Conservation (phyloP, 2,329 filamentous ascomycete genomes). For the Tolypocladium ovalisporum region DNA sequence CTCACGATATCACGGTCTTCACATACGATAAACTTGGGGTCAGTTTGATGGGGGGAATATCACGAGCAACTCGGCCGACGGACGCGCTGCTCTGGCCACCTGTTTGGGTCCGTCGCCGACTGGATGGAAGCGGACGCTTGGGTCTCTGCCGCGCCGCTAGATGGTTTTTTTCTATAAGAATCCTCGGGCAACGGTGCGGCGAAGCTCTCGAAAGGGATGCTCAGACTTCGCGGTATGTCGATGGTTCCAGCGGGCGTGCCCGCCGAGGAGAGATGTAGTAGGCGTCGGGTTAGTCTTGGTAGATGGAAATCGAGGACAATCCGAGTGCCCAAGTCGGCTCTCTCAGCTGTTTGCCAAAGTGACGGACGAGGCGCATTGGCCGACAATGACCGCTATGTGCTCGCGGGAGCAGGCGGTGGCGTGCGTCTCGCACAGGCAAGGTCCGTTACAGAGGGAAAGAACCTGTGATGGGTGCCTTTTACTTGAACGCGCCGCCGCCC, state of each 20-base stretch:
- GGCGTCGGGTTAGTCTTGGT: slow-evolving; percentile 8
- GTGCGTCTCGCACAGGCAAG: not conserved
- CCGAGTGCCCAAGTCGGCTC: not conserved
- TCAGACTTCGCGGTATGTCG: not conserved
- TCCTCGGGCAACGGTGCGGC: not conserved
- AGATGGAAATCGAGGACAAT: not conserved
- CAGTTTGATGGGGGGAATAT: slow-evolving; percentile 3
- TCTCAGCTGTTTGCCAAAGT: not conserved
- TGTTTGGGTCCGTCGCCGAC: not conserved
- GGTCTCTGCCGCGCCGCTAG: not conserved
- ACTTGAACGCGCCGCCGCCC: not conserved
- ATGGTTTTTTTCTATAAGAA: not conserved
- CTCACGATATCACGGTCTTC: slow-evolving; percentile 11
- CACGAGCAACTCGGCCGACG: not conserved
- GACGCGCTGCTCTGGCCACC: not conserved
- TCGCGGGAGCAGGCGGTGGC: not conserved
- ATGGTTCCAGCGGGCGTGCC: not conserved
- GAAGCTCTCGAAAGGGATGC: not conserved
- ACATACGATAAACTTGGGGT: slow-evolving; percentile 4
- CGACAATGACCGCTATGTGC: not conserved
- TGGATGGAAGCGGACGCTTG: not conserved
- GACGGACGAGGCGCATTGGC: not conserved
- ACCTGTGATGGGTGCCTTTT: not conserved
- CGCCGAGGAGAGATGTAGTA: slow-evolving; percentile 4
- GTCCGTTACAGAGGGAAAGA: not conserved